These are phyloP conservation scores for Gymnopilus dilepis DNA, from an alignment of 768 basidiomycete species.

Conservation along the genomic window DNA sequence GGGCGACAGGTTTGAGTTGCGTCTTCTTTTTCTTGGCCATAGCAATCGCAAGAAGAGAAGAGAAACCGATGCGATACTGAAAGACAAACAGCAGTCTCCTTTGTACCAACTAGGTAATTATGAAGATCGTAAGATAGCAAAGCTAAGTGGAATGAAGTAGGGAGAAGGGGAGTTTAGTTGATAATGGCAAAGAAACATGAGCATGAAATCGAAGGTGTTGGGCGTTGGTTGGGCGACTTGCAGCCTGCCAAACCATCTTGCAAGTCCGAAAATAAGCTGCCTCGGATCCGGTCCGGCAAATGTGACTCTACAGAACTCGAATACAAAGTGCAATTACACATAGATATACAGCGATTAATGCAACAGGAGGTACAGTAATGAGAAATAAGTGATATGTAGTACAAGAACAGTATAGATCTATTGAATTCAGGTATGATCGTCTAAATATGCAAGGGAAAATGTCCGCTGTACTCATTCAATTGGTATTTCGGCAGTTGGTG, in stretches of 20 bases:
- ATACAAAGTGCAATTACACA: slow-evolving; percentile 1
- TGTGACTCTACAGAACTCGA: neutral
- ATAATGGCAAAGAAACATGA: slow-evolving; percentile 5
- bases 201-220: neutral
- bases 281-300: neutral
- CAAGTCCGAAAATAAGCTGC: neutral
- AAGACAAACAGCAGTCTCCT: too few species aligned
- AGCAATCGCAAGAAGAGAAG: neutral
- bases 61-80: neutral
- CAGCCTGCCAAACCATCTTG: neutral
- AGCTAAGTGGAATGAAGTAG: neutral
- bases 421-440: slow-evolving; percentile 5
- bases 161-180: neutral
- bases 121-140: neutral
- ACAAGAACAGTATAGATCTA: slow-evolving; percentile 22
- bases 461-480: slow-evolving; percentile 17
- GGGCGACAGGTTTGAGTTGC: slow-evolving; percentile 71
- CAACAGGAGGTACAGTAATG: slow-evolving; percentile 11
- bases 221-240: too few species aligned
- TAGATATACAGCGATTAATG: slow-evolving; percentile 2
- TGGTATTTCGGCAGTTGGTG: slow-evolving; percentile 8
- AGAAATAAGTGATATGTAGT: slow-evolving; percentile 14
- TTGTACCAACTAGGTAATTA: neutral
- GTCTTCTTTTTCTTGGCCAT: slow-evolving; percentile 91
- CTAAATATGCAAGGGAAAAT: neutral